Base-by-base conservation (phyloP, 2,329 filamentous ascomycete species). In the Monilinia fructicola region DNA sequence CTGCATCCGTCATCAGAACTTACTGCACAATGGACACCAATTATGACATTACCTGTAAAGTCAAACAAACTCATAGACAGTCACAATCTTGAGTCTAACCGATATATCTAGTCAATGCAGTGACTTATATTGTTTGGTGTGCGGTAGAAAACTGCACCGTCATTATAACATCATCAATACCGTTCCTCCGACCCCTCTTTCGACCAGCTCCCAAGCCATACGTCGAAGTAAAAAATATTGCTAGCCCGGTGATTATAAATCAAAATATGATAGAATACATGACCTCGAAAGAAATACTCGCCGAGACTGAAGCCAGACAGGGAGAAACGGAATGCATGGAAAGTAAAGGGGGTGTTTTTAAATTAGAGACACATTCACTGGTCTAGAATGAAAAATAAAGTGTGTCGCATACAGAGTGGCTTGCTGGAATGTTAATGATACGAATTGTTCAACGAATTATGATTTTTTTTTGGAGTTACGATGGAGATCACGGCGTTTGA, bases 141-240 rank as follows among this genome's bases (percentile, higher is more conserved):
- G 63, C 63, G 31, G 63, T 65, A 16, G 54, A 65, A 50, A 42
- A 65, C 44, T 65, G 54, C 31, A 65, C 63, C 10, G 54, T 59
- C 18, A 59, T 65, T n/a, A 59, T 65, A 52, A 59, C 54, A 6
- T 59, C 54, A 4, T 59, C 63, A 23, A 59, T 65, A 40, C 63
- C 63, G 9, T 59, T 65, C 12, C 54, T 65, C n/a, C 46, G 54
- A 3, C 63, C 63, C 4, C 63, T 59, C 40, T 65, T 42, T 5
- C 53, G 54, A 11, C 46, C 54, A 50, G 23, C 31, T 11, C 26
- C 54, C 12, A 65, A 59, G 38, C 54, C 63, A 40, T 59, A 52
- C 35, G 38, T 54, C 4, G 63, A 59, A 65, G 44, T 65, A 3
- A 59, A 65, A 50, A 31, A 42, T n/a, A 31, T 12, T n/a, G 21